Evolutionary conservation across 306 rosid genomes (phyloP), one percentile per base, ranked within the genome.

Genomic region (Morella rubra): DNA sequence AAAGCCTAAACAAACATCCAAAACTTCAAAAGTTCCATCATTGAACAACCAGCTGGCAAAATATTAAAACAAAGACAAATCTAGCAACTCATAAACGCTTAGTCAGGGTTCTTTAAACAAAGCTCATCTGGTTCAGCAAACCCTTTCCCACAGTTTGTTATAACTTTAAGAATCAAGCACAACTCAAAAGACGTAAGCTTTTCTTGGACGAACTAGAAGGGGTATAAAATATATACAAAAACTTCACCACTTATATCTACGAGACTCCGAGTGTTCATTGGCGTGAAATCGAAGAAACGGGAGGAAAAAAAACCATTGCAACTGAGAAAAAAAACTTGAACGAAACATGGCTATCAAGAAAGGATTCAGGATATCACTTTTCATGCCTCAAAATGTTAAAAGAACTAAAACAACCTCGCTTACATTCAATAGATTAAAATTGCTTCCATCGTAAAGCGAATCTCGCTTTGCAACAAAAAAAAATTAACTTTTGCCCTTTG

Each of bases 121-220:
- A 72, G 81, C 78, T 76, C 79, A 44, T 77, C 71, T 49, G 75
- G 69, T 81, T 86, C 1, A 64, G 72, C 27, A 83, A 56, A 50
- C 83, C 56, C 73, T 79, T 85, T 82, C 62, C 37, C 73, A 66
- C 68, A 72, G 77, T 75, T 77, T 76, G 68, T 71, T 72, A 20
- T 40, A 75, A 61, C 80, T 79, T 84, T 77, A 69, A 42, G 82
- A 81, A 84, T 74, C 81, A 80, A 44, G 7, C 58, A 83, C 68
- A 69, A 75, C 59, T 44, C 76, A 76, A 74, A 74, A 22, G 54
- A 62, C 71, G 60, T 68, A 59, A 75, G 54, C 76, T 54, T 75
- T 81, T 46, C 27, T 32, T 37, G 53, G 74, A 40, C 54, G 32
- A 79, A 76, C 73, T 71, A 6, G 32, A 78, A 73, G 44, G 24